phyloP scores from a whole-genome alignment of 2,329 filamentous ascomycete species.

The Aquanectria penicillioides region DNA sequence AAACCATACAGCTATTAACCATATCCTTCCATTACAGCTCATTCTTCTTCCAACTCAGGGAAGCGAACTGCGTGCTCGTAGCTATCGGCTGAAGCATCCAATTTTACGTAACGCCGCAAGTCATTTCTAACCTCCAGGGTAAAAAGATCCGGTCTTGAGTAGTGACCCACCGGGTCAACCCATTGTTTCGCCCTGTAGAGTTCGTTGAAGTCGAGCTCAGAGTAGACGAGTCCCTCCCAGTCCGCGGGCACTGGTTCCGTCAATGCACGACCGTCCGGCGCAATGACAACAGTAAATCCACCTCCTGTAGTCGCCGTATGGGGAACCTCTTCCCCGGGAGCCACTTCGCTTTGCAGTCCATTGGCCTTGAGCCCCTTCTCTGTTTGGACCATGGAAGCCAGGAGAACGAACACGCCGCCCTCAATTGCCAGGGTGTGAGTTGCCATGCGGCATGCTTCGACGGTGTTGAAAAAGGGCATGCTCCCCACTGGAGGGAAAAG shows the following conservation, averaged over 20 bases:
- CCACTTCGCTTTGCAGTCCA: slow-evolving; percentile 45
- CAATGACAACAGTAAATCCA: slow-evolving; percentile 45
- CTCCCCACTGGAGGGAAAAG: slow-evolving; percentile 45
- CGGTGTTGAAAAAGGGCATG: slow-evolving; percentile 39
- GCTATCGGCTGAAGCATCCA: too few relatives aligned
- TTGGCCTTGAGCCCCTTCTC: slow-evolving; percentile 48
- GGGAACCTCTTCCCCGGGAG: slow-evolving; percentile 40
- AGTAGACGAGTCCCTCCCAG: slow-evolving; percentile 49
- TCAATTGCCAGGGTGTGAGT: slow-evolving; percentile 67
- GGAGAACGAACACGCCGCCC: slow-evolving; percentile 62
- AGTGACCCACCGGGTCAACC: slow-evolving; percentile 47
- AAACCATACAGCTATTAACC: too few relatives aligned
- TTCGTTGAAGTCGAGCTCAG: slow-evolving; percentile 47
- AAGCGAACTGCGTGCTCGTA: too few relatives aligned
- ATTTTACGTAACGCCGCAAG: too few relatives aligned
- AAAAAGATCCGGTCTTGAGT: slow-evolving; percentile 50
- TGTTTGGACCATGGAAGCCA: slow-evolving; percentile 59
- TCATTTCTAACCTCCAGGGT: slow-evolving; percentile 52
- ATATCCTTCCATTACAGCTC: too few relatives aligned
- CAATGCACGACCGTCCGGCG: slow-evolving; percentile 43
- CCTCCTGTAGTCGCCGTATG: slow-evolving; percentile 28
- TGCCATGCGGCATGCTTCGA: slow-evolving; percentile 43
- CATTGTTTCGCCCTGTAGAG: slow-evolving; percentile 41
- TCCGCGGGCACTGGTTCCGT: slow-evolving; percentile 38
- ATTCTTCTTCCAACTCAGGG: too few relatives aligned